These are phyloP conservation scores for Clarkia xantiana DNA, from an alignment of 345 rosid genomes.

Conservation along the genomic window DNA sequence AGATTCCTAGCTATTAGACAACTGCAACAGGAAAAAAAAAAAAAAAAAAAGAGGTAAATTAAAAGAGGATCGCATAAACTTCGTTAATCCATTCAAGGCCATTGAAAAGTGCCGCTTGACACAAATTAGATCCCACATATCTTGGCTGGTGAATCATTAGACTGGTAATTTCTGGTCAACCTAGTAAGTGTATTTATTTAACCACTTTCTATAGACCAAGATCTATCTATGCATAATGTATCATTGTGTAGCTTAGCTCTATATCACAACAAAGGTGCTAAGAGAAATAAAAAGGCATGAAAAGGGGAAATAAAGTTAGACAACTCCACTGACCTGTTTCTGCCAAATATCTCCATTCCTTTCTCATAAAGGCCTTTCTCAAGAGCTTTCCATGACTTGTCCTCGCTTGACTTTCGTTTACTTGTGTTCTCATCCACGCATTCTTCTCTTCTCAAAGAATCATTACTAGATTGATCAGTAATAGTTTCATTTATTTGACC, in stretches of 20 bases:
- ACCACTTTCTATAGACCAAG: too few species aligned
- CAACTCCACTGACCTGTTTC: constrained; percentile 53
- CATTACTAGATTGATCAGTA: constrained; percentile 35
- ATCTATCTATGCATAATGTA: too few species aligned
- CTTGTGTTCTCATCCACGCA: constrained; percentile 44
- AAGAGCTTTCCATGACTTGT: constrained; percentile 63
- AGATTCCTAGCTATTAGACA: constrained; percentile 91
- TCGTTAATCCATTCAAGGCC: too few species aligned
- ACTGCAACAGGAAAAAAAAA: constrained; percentile 23
- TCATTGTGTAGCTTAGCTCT: too few species aligned
- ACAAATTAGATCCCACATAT: too few species aligned
- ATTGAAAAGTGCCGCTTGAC: too few species aligned
- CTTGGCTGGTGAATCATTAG: too few species aligned
- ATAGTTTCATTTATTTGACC: constrained; percentile 26
- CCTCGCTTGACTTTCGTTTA: constrained; percentile 34
- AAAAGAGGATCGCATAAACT: too few species aligned
- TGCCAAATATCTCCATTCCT: constrained; percentile 90
- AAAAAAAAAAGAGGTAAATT: neutral
- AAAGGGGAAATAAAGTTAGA: neutral
- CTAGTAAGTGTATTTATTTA: too few species aligned
- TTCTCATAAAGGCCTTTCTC: constrained; percentile 85
- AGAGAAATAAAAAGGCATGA: neutral
- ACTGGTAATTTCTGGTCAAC: too few species aligned
- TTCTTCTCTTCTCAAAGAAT: constrained; percentile 48
- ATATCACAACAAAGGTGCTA: neutral